These are phyloP conservation scores for Ascobolus immersus DNA, from an alignment of 495 filamentous ascomycete genomes.

Conservation along the genomic window DNA sequence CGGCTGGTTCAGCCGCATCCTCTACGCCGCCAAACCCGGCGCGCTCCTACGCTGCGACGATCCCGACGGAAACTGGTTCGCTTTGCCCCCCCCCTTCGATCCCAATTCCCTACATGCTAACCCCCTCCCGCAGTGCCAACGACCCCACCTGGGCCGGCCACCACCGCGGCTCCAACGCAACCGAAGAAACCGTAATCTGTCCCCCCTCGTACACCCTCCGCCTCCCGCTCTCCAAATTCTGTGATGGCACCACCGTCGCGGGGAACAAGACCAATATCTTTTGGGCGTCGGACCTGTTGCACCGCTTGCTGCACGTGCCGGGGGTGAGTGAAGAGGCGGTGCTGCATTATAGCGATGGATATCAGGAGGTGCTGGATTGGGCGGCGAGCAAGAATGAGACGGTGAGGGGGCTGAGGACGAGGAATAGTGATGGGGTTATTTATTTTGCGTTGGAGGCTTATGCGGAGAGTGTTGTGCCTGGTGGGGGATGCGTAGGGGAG, in stretches of 20 bases:
- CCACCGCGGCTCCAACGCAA: constrained; percentile 32
- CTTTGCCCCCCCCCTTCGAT: neutral
- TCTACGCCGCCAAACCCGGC: constrained; percentile 22
- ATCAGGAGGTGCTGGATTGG: constrained; percentile 22
- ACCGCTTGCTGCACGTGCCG: constrained; percentile 30
- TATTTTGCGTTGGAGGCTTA: constrained; percentile 35
- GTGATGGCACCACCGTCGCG: constrained; percentile 28
- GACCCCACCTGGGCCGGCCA: constrained; percentile 29
- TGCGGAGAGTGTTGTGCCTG: constrained; percentile 28
- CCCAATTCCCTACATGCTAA: neutral
- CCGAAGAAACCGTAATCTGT: constrained; percentile 36
- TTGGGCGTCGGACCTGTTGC: constrained; percentile 31
- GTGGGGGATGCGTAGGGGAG: constrained; percentile 25
- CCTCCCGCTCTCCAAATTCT: constrained; percentile 26
- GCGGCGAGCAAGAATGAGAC: constrained; percentile 26
- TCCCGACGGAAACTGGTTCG: constrained; percentile 29
- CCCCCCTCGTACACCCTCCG: constrained; percentile 26
- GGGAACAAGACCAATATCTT: constrained; percentile 25
- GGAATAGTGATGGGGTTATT: constrained; percentile 29
- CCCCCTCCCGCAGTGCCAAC: constrained; percentile 1
- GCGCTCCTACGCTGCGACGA: constrained; percentile 33
- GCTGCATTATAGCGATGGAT: constrained; percentile 30
- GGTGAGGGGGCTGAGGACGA: constrained; percentile 21
- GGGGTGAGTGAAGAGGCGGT: constrained; percentile 26
- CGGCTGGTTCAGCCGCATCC: constrained; percentile 27